Base-by-base conservation (phyloP, 306 rosid genomes). In the Quercus gilva region DNA sequence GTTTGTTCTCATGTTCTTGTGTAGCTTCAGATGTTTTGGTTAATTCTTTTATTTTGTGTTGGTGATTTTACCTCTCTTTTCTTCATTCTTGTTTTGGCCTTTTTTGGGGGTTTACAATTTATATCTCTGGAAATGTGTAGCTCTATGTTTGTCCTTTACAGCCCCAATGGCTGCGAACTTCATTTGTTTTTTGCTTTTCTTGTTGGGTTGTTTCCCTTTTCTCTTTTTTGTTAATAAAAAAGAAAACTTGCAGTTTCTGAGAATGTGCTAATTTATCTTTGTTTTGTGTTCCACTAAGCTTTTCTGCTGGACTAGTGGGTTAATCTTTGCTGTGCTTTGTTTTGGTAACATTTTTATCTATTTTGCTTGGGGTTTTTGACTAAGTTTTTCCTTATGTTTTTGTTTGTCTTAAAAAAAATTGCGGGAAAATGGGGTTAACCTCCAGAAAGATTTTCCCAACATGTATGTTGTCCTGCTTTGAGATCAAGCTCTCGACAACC, bases 351-450 rank as follows among this genome's bases (percentile, higher is more conserved):
- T 33, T 3, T 85, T 59, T 72, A 37, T 31, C 52, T 78, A 74
- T 33, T 49, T 61, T 17, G 63, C 28, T 76, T 52, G 58, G 52
- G 67, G 15, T 43, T 77, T 71, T 73, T 82, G 20, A 73, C 56
- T 73, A n/a, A n/a, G n/a, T n/a, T n/a, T n/a, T n/a, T n/a, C n/a
- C n/a, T n/a, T n/a, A 45, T 37, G 2, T 58, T 57, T 76, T 55
- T 55, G 37, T 78, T 45, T 1, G 45, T 45, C 31, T 23, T 74
- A 71, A 69, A 55, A 37, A 37, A 5, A 78, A 65, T 31, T 84
- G 79, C 86, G 87, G 93, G 85, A 7, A 82, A 51, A 51, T 51
- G 55, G 55, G 55, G 17, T 3, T 51, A 12, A 51, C 13, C 18
- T 51, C 18, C 4, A 51, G 55, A 3, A 51, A 51, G 55, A 8